Percentiles rank a stretch among this genome's conserved stretches.
These are phyloP conservation scores for Calonectria honghensis DNA, from an alignment of 2,329 filamentous ascomycete species.

Conservation along the genomic window DNA sequence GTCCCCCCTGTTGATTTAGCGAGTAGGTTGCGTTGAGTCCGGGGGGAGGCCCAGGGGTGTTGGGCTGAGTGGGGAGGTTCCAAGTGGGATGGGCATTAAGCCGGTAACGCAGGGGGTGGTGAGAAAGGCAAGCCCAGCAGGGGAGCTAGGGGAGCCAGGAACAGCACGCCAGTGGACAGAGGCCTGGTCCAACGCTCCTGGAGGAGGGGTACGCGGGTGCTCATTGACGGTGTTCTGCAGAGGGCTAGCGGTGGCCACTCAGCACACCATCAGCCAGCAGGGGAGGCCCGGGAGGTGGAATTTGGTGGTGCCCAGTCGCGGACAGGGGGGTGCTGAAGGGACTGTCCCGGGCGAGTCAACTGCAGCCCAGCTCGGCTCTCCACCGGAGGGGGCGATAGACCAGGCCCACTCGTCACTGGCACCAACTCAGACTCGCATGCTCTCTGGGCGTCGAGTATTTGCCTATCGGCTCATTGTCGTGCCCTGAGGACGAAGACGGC, in stretches of 20 bases:
- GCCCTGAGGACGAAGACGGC: conserved; percentile 13
- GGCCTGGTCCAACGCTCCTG: conserved; percentile 20
- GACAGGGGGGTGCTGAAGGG: conserved; percentile 45
- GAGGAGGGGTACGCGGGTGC: conserved; percentile 19
- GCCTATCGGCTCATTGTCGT: conserved; percentile 23
- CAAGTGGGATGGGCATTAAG: conserved; percentile 23
- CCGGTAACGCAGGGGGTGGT: conserved; percentile 40
- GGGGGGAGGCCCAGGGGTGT: conserved; percentile 13
- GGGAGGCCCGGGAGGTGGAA: conserved; percentile 31
- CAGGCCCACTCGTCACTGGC: conserved; percentile 15
- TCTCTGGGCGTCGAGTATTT: not conserved
- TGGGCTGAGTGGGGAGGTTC: conserved; percentile 18
- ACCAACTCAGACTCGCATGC: conserved; percentile 19
- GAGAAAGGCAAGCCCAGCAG: conserved; percentile 6
- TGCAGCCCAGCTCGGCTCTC: not conserved
- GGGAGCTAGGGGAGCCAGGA: conserved; percentile 37
- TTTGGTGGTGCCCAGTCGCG: conserved; percentile 35
- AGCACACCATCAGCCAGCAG: conserved; percentile 9
- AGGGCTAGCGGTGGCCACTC: conserved; percentile 24
- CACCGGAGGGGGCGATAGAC: not conserved
- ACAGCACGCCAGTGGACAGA: conserved; percentile 29
- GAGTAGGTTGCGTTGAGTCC: conserved; percentile 15
- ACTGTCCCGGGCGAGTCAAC: conserved; percentile 20
- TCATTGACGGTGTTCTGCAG: conserved; percentile 30
- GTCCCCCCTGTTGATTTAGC: conserved; percentile 13